Evolutionary conservation across 305 asterid genomes (phyloP), one percentile per base, ranked within the genome.

Genomic region (Solanum hybrid): DNA sequence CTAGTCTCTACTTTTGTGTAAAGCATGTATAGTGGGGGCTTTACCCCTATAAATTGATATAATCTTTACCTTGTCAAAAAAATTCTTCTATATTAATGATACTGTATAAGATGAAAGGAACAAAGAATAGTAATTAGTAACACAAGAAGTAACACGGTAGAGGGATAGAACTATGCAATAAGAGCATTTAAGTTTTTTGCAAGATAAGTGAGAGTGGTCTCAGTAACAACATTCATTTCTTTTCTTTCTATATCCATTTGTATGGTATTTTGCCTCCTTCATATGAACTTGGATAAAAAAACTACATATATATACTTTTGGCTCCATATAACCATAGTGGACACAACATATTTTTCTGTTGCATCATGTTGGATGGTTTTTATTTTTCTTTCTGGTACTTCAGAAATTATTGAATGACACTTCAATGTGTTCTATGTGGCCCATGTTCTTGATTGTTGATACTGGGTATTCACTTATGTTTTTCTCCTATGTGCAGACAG

Each of bases 401-500:
- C 22, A 28, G 40, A 46, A 84, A 51, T 51, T 51, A 29, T 84
- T 29, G 29, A 83, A 28, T 83, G 18, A 10, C 11, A 51, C 87
- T 46, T 46, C 4, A 6, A 16, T 2, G 39, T 83, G 39, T 29
- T 16, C 87, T 83, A 16, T 83, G 28, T 46, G 71, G 20, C 87
- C 87, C 28, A 29, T 83, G 87, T 83, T 46, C 87, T 83, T 46
- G 42, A 29, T 84, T 84, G 42, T 51, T 84, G 75, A 84, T 33
- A 51, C 74, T 20, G 40, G 16, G 29, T 18, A 42, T 83, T 80
- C 31, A 51, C 35, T 31, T 29, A 22, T 82, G 8, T 82, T 31
- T 6, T 51, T 8, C 14, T 51, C 76, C 81, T 39, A 89, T 46
- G 42, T 94, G 97, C 96, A 97, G 99, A 93, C 95, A 61, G 98